phyloP scores from a whole-genome alignment of 169 alveolate genomes.

The Theileria luwenshuni region DNA sequence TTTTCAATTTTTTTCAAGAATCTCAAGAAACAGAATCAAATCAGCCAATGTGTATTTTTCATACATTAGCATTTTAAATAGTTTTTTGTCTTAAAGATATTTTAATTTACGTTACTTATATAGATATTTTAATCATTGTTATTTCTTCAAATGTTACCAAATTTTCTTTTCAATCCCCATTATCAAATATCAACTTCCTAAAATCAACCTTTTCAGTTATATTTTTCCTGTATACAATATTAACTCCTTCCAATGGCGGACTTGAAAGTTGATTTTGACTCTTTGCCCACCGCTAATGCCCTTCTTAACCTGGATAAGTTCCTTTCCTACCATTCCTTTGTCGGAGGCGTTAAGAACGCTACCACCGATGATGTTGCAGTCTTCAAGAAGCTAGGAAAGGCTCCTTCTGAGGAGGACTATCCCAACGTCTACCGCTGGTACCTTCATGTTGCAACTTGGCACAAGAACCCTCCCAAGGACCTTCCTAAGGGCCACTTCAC shows the following conservation, averaged over 20 bases:
- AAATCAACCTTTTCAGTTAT: neutral
- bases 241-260: conserved; percentile 42
- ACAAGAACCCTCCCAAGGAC: conserved; percentile 52
- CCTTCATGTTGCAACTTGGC: conserved; percentile 61
- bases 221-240: neutral
- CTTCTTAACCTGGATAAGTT: conserved; percentile 45
- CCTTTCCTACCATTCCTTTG: conserved; percentile 66
- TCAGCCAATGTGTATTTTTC: no score
- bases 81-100: no score
- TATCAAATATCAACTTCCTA: neutral
- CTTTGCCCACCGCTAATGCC: conserved; percentile 42
- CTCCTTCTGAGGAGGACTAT: conserved; percentile 39
- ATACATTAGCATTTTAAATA: no score
- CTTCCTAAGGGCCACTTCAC: conserved; percentile 64
- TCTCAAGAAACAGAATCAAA: no score
- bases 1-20: no score
- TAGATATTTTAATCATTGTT: no score
- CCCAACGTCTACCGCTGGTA: conserved; percentile 65
- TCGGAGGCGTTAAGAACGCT: conserved; percentile 58
- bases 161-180: conserved; percentile 20
- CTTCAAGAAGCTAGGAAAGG: conserved; percentile 62
- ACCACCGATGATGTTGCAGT: conserved; percentile 65
- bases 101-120: no score
- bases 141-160: no score
- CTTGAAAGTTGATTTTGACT: conserved; percentile 40